Conservation (phyloP, 441 rosid species). For the Euphorbia schlechtendalii region DNA sequence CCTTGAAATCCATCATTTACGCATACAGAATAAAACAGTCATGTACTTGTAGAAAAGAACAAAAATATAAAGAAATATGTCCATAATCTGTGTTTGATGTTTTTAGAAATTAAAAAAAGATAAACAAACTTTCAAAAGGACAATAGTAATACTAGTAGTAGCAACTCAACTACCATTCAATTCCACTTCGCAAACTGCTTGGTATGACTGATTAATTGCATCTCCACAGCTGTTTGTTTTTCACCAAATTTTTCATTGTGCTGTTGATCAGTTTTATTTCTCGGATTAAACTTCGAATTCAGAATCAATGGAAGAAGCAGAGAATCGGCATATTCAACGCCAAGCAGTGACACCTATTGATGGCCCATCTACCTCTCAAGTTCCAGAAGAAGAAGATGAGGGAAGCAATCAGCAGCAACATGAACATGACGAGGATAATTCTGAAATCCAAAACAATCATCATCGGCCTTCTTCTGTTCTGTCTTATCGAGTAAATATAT, state of each 20-base stretch:
- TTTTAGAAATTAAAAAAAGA: too few relatives aligned
- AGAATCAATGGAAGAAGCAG: conserved; percentile 3
- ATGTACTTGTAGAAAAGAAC: too few relatives aligned
- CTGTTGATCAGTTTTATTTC: too few relatives aligned
- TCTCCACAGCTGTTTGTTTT: neutral
- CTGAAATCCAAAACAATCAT: neutral
- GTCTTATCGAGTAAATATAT: conserved; percentile 24
- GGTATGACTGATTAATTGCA: neutral
- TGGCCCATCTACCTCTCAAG: too few relatives aligned
- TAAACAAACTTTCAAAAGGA: too few relatives aligned
- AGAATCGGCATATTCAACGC: neutral
- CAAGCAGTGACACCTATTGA: too few relatives aligned
- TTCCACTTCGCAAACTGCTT: neutral
- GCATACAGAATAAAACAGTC: too few relatives aligned
- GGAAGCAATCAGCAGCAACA: conserved; percentile 14
- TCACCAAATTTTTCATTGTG: neutral
- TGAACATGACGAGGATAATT: conserved; percentile 1
- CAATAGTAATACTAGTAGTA: neutral
- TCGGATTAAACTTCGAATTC: too few relatives aligned
- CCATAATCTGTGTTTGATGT: too few relatives aligned
- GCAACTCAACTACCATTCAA: conserved; percentile 8
- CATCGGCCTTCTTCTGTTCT: conserved; percentile 10
- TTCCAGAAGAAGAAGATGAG: too few relatives aligned
- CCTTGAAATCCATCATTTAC: too few relatives aligned
- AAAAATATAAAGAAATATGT: too few relatives aligned